Percentiles rank a stretch among this genome's conserved stretches.
Conservation (phyloP, 129 eudicot genomes). For the Scalesia atractyloides region DNA sequence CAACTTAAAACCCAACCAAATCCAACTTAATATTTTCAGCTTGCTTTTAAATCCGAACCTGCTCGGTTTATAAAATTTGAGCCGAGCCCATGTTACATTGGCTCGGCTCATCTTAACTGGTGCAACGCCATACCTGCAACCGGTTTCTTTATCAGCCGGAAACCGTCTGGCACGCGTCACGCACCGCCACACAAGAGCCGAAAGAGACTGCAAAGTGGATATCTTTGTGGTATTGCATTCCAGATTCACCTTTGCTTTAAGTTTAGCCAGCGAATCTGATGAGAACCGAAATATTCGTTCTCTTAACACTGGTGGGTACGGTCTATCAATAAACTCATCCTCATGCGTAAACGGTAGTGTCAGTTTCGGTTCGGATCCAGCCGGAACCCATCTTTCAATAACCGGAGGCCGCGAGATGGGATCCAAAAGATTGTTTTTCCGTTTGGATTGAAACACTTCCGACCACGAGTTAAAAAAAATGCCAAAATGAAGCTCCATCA, state of each 20-base stretch:
- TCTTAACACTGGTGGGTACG: conserved; percentile 31
- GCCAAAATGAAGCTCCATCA: conserved; percentile 67
- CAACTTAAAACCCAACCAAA: no score
- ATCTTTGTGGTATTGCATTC: conserved; percentile 33
- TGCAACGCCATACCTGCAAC: conserved; percentile 10
- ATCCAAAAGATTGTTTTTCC: neutral
- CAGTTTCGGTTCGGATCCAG: conserved; percentile 40
- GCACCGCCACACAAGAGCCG: conserved; percentile 52
- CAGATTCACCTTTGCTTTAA: conserved; percentile 49
- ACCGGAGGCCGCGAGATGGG: conserved; percentile 45
- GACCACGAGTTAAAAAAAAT: conserved; percentile 54
- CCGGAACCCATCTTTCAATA: conserved; percentile 52
- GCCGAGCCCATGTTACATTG: no score
- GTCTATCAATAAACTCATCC: conserved; percentile 45
- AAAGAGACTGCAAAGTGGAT: conserved; percentile 51
- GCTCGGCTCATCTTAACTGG: no score
- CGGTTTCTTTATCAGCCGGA: conserved; percentile 27
- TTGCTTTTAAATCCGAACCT: no score
- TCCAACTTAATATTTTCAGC: no score
- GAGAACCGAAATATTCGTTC: conserved; percentile 62
- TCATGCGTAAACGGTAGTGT: conserved; percentile 48
- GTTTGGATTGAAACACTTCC: conserved; percentile 29
- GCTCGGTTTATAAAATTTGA: no score
- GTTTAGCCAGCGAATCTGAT: conserved; percentile 34
- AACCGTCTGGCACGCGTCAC: conserved; percentile 38